A percentile compares a stretch with the other conserved stretches of the same genome.
Evolutionary conservation across 2,329 filamentous ascomycete species (phyloP).

Genomic region (Aspergillus eucalypticola): DNA sequence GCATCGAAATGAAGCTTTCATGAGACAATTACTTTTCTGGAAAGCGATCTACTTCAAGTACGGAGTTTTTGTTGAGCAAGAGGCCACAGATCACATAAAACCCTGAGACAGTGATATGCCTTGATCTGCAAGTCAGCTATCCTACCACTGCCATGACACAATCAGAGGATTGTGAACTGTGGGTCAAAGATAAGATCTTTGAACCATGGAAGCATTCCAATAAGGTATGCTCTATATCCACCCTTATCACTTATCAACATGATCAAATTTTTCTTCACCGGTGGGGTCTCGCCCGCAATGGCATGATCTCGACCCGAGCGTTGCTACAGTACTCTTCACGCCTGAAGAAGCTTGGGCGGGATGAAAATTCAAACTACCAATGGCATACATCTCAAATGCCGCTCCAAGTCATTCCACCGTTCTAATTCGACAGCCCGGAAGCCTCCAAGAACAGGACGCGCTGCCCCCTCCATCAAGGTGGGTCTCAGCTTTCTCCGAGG

Average conservation of each 20-base stretch:
- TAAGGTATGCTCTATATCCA: too few species aligned
- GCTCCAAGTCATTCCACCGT: not conserved
- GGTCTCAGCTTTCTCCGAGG: not conserved
- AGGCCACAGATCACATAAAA: too few species aligned
- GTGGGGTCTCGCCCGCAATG: not conserved
- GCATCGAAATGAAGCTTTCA: too few species aligned
- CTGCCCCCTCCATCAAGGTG: not conserved
- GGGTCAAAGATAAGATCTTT: too few species aligned
- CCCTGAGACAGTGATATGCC: too few species aligned
- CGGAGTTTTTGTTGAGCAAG: too few species aligned
- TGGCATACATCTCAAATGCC: not conserved
- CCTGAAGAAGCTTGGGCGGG: not conserved
- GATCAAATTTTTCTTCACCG: not conserved
- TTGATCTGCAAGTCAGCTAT: too few species aligned
- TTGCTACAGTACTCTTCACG: not conserved
- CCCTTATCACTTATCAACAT: too few species aligned
- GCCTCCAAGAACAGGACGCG: not conserved
- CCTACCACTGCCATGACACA: too few species aligned
- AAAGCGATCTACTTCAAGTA: accelerated
- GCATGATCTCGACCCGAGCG: not conserved
- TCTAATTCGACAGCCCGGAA: not conserved
- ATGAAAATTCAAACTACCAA: not conserved
- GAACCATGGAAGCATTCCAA: too few species aligned
- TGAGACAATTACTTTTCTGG: too few species aligned
- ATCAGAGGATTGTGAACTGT: too few species aligned